These are phyloP conservation scores for Panellus pusillus DNA, from an alignment of 768 basidiomycete species.

Conservation along the genomic window DNA sequence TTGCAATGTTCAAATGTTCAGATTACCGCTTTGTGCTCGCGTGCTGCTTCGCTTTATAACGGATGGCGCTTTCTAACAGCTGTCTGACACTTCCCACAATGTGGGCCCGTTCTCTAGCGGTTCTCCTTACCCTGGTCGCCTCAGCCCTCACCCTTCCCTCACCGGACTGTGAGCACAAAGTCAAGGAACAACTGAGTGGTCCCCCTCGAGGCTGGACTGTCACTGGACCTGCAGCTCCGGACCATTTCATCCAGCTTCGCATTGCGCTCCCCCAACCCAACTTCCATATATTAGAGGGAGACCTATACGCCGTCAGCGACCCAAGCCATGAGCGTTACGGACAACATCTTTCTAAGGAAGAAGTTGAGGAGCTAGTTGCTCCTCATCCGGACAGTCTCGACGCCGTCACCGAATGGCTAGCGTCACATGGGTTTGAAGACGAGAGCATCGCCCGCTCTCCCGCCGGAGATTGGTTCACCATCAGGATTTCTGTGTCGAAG, in stretches of 20 bases:
- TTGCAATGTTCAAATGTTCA: too few relatives aligned
- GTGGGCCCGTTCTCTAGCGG: slow-evolving; percentile 12
- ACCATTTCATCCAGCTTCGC: slow-evolving; percentile 53
- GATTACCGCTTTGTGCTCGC: too few relatives aligned
- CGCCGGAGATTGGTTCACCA: slow-evolving; percentile 56
- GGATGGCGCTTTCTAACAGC: too few relatives aligned
- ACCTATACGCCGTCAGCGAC: slow-evolving; percentile 58
- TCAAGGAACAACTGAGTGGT: slow-evolving; percentile 12
- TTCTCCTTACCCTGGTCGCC: slow-evolving; percentile 9
- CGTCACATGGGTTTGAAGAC: slow-evolving; percentile 45
- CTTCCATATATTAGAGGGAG: slow-evolving; percentile 47
- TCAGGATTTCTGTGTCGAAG: slow-evolving; percentile 52
- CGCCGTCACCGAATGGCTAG: slow-evolving; percentile 56
- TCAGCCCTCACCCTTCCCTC: slow-evolving; percentile 11
- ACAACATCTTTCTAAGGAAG: slow-evolving; percentile 57
- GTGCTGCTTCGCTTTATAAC: too few relatives aligned
- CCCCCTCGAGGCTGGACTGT: slow-evolving; percentile 54
- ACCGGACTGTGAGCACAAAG: slow-evolving; percentile 10
- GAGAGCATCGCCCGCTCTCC: slow-evolving; percentile 37
- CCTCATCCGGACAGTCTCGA: slow-evolving; percentile 54
- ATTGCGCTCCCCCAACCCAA: slow-evolving; percentile 57
- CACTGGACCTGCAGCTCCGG: slow-evolving; percentile 43
- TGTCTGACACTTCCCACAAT: neutral
- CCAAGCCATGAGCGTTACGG: slow-evolving; percentile 57
- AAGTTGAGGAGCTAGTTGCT: slow-evolving; percentile 53